Conservation (phyloP, 495 filamentous ascomycete genomes). For the Pseudomonodictys pantanalensis region DNA sequence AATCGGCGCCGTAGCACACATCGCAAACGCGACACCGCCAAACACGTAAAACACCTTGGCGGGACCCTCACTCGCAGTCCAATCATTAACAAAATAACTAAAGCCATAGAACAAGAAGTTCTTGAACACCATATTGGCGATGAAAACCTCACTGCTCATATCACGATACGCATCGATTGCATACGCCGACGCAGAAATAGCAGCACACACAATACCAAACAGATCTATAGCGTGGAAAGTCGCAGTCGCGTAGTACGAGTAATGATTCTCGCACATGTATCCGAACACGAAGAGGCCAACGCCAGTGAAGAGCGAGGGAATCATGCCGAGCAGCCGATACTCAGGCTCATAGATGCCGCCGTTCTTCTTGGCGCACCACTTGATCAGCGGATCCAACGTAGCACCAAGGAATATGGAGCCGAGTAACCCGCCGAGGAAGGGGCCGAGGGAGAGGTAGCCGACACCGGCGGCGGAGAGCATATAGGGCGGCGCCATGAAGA, state of each 20-base stretch:
- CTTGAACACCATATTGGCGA: conserved; percentile 35
- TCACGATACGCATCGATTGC: conserved; percentile 32
- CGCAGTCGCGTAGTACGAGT: conserved; percentile 24
- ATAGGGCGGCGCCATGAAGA: conserved; percentile 35
- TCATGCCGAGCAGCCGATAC: conserved; percentile 26
- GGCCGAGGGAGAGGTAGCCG: conserved; percentile 33
- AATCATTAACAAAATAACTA: conserved; percentile 34
- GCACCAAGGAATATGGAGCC: conserved; percentile 25
- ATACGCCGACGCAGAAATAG: conserved; percentile 24
- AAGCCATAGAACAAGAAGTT: conserved; percentile 34
- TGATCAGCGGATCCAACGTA: conserved; percentile 27
- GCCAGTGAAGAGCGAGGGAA: conserved; percentile 5
- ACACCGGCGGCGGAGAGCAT: conserved; percentile 28
- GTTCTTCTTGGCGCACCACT: conserved; percentile 31
- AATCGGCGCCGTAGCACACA: conserved; percentile 18
- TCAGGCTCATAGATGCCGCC: conserved; percentile 31
- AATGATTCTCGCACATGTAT: conserved; percentile 23
- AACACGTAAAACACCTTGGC: conserved; percentile 29
- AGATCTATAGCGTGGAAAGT: conserved; percentile 23
- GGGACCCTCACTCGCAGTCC: conserved; percentile 22
- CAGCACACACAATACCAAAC: conserved; percentile 24
- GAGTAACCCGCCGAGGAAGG: conserved; percentile 29
- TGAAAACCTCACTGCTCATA: conserved; percentile 31
- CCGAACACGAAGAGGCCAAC: conserved; percentile 28
- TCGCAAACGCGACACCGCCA: conserved; percentile 19